phyloP scores from a whole-genome alignment of 371 early-diverging fungal genomes.

The Apophysomyces variabilis region DNA sequence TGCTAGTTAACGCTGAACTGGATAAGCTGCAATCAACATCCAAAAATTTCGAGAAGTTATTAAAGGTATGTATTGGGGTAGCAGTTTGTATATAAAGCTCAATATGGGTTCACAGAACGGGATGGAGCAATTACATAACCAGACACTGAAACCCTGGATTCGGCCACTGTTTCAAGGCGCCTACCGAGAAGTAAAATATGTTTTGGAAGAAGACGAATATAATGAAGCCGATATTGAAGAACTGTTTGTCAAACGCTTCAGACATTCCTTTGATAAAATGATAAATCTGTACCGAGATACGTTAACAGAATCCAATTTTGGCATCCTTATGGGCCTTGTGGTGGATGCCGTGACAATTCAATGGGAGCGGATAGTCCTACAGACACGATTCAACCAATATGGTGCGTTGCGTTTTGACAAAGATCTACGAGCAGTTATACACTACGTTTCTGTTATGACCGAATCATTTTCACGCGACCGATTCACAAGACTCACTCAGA shows the following conservation, averaged over 20 bases:
- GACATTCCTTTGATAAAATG: constrained; percentile 65
- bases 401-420: constrained; percentile 89
- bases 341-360: constrained; percentile 72
- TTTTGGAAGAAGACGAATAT: constrained; percentile 90
- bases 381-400: constrained; percentile 85
- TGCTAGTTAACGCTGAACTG: constrained; percentile 53
- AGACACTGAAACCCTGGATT: constrained; percentile 81
- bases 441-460: constrained; percentile 69
- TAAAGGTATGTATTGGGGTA: constrained; percentile 52
- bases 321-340: constrained; percentile 60
- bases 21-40: constrained; percentile 60
- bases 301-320: constrained; percentile 73
- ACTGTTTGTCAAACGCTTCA: constrained; percentile 78
- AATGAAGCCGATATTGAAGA: constrained; percentile 80
- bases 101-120: constrained; percentile 57
- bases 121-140: constrained; percentile 78
- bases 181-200: constrained; percentile 86
- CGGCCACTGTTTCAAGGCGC: constrained; percentile 80
- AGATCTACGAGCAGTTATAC: constrained; percentile 79
- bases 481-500: constrained; percentile 81
- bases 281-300: constrained; percentile 47
- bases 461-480: constrained; percentile 72
- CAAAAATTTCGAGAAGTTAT: constrained; percentile 62
- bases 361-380: constrained; percentile 87
- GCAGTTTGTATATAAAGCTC: neutral